Conservation (phyloP, 2,329 filamentous ascomycete species). For the Cytospora leucostoma region DNA sequence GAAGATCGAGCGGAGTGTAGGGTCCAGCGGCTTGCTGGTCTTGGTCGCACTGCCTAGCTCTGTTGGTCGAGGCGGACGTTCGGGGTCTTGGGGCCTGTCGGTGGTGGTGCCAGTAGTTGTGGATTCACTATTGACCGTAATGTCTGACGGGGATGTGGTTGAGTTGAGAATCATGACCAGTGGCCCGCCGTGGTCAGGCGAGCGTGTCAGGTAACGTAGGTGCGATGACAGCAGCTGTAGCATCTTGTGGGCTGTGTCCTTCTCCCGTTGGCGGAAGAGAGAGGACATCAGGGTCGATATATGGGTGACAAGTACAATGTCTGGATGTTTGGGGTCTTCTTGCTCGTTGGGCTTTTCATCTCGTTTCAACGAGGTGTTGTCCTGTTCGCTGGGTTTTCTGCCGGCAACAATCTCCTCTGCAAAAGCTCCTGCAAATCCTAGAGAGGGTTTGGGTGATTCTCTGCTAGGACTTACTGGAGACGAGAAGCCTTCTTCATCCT, state of each 20-base stretch:
- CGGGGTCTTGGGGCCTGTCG: not conserved
- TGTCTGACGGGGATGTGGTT: constrained; percentile 37
- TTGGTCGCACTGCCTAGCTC: constrained; percentile 10
- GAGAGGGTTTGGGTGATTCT: not conserved
- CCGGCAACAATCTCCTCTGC: not conserved
- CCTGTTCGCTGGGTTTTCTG: not conserved
- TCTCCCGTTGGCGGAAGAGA: constrained; percentile 53
- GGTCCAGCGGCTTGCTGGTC: constrained; percentile 37
- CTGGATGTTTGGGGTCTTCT: constrained; percentile 35
- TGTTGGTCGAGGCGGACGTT: constrained; percentile 8
- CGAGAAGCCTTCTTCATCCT: constrained; percentile 41
- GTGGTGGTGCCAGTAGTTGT: not conserved
- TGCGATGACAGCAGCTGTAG: constrained; percentile 50
- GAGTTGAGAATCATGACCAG: constrained; percentile 59
- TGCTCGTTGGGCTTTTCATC: constrained; percentile 12
- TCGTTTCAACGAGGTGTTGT: not conserved
- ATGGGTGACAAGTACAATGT: constrained; percentile 58
- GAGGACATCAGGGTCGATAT: constrained; percentile 53
- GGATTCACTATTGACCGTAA: not conserved
- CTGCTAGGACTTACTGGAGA: constrained; percentile 5
- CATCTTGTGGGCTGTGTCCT: constrained; percentile 48
- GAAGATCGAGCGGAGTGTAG: constrained; percentile 55
- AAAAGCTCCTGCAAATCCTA: not conserved
- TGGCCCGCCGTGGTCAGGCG: constrained; percentile 40
- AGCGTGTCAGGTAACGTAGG: constrained; percentile 49